Percentiles rank a stretch among this genome's conserved stretches.
These are phyloP conservation scores for Elaeis guineensis DNA, from an alignment of 176 grass and related monocot genomes.

Conservation along the genomic window DNA sequence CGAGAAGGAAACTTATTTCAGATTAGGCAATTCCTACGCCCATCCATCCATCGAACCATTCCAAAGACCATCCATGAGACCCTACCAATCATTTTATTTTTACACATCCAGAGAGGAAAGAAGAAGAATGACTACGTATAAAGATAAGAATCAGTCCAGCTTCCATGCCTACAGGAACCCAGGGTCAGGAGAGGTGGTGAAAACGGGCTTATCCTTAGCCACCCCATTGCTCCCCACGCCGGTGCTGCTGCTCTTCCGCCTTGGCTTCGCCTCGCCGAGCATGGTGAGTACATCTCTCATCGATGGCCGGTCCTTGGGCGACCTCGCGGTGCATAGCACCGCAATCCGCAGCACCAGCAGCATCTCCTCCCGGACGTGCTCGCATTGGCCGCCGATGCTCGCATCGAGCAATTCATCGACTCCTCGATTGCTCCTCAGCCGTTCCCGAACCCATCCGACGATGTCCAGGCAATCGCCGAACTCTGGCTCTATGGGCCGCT, in stretches of 20 bases:
- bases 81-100: too few species aligned
- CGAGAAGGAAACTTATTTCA: too few species aligned
- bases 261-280: conserved; percentile 85
- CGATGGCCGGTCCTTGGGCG: conserved; percentile 73
- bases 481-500: conserved; percentile 63
- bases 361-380: conserved; percentile 92
- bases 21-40: too few species aligned
- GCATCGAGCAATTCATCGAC: conserved; percentile 81
- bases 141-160: too few species aligned
- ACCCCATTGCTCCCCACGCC: conserved; percentile 35
- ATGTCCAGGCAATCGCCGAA: conserved; percentile 70
- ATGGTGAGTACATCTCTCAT: conserved; percentile 94
- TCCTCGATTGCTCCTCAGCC: conserved; percentile 44
- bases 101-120: too few species aligned
- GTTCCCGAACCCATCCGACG: conserved; percentile 71
- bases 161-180: conserved; percentile 33
- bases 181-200: conserved; percentile 68
- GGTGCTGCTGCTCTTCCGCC: conserved; percentile 76
- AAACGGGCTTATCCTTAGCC: conserved; percentile 88
- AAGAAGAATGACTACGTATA: too few species aligned
- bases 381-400: conserved; percentile 42
- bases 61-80: too few species aligned
- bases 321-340: conserved; percentile 85
- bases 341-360: conserved; percentile 77
- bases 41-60: too few species aligned